phyloP scores from a whole-genome alignment of 257 asterid species.

The Hygrophila difformis region DNA sequence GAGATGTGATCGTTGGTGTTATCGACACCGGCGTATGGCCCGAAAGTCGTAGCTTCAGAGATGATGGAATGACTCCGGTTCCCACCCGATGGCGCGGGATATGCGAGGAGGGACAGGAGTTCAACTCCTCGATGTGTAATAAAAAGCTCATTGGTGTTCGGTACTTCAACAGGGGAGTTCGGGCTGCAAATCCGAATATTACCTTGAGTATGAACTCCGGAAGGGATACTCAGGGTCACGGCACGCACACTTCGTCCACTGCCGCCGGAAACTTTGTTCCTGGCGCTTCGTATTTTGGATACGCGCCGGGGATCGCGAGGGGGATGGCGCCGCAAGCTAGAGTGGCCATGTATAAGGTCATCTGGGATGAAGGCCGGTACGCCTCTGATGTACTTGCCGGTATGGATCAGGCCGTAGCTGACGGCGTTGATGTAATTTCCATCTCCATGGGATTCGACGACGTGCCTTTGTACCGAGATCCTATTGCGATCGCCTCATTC shows the following conservation, averaged over 20 bases:
- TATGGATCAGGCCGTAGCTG: constrained; percentile 42
- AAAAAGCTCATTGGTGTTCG: constrained; percentile 36
- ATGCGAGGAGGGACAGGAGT: constrained; percentile 32
- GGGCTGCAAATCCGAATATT: constrained; percentile 17
- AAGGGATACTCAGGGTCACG: constrained; percentile 31
- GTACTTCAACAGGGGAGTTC: constrained; percentile 30
- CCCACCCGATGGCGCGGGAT: constrained; percentile 43
- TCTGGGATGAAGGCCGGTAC: constrained; percentile 19
- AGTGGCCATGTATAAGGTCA: constrained; percentile 29
- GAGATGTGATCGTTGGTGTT: constrained; percentile 29
- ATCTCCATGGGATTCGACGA: constrained; percentile 15
- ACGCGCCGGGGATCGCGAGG: constrained; percentile 34
- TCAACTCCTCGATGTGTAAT: constrained; percentile 34
- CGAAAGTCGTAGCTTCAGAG: constrained; percentile 34
- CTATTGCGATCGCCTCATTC: constrained; percentile 33
- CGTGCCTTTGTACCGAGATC: constrained; percentile 28
- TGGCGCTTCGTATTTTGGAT: constrained; percentile 26
- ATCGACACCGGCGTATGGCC: constrained; percentile 41
- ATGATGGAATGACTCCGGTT: constrained; percentile 29
- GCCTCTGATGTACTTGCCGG: constrained; percentile 39
- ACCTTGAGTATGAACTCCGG: constrained; percentile 25
- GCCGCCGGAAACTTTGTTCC: constrained; percentile 35
- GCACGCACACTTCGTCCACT: constrained; percentile 36
- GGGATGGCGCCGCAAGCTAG: constrained; percentile 41
- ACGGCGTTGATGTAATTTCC: constrained; percentile 35